phyloP scores from a whole-genome alignment of 345 rosid species.

The Firmiana major region DNA sequence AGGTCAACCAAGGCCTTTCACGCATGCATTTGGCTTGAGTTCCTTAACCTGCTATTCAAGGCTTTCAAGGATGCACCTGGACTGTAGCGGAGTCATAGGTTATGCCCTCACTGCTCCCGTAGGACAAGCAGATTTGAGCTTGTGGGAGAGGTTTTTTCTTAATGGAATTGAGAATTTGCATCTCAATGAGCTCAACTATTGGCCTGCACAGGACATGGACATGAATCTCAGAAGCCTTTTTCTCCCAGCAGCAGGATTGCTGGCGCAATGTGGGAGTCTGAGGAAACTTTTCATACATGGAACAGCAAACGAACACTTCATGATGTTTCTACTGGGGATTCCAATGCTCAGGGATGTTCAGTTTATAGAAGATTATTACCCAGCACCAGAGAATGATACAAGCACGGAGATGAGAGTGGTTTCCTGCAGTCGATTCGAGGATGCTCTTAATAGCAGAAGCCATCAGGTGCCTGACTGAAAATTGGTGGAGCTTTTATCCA shows the following conservation, averaged over 20 bases:
- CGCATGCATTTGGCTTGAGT: conserved; percentile 60
- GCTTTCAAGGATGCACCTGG: conserved; percentile 74
- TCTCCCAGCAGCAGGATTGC: conserved; percentile 67
- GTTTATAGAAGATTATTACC: conserved; percentile 86
- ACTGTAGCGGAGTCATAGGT: conserved; percentile 69
- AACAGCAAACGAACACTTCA: conserved; percentile 90
- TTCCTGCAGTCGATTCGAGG: conserved; percentile 85
- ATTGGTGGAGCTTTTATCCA: too few species aligned
- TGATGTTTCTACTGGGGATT: conserved; percentile 59
- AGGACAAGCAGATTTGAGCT: conserved; percentile 76
- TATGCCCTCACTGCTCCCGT: conserved; percentile 74
- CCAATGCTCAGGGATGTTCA: conserved; percentile 75
- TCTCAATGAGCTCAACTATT: conserved; percentile 71
- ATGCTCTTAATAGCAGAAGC: conserved; percentile 37
- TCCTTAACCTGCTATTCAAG: conserved; percentile 50
- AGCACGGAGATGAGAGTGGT: conserved; percentile 86
- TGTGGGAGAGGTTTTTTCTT: conserved; percentile 89
- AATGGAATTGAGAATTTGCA: conserved; percentile 55
- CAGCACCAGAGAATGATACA: conserved; percentile 90
- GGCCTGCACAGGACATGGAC: conserved; percentile 91
- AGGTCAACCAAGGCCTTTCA: conserved; percentile 48
- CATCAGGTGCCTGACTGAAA: too few species aligned
- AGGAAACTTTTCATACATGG: conserved; percentile 95
- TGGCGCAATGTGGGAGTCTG: conserved; percentile 46
- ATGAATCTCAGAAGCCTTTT: conserved; percentile 82